Conservation (phyloP, 495 filamentous ascomycete genomes). For the Melanomma pulvis-pyrius region DNA sequence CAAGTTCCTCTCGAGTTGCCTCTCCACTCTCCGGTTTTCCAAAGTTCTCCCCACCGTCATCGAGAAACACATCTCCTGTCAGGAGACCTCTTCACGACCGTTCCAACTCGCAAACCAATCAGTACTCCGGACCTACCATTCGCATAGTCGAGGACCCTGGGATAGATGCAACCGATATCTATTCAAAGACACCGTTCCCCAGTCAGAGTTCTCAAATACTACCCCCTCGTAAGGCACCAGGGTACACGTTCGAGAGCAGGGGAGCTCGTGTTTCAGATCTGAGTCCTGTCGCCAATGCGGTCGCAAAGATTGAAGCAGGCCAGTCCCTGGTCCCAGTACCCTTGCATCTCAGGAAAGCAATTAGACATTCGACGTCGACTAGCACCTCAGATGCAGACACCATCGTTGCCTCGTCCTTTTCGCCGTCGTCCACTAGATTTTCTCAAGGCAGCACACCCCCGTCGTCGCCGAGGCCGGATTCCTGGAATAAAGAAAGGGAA, state of each 20-base stretch:
- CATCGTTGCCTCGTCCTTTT: slow-evolving; percentile 31
- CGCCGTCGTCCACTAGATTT: slow-evolving; percentile 36
- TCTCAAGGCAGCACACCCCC: slow-evolving; percentile 39
- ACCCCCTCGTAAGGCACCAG: slow-evolving; percentile 36
- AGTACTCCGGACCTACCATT: slow-evolving; percentile 55
- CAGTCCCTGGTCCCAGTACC: slow-evolving; percentile 40
- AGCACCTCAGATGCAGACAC: slow-evolving; percentile 39
- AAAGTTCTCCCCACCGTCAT: slow-evolving; percentile 28
- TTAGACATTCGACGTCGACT: slow-evolving; percentile 38
- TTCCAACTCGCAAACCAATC: slow-evolving; percentile 58
- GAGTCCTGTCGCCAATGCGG: slow-evolving; percentile 36
- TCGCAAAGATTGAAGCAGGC: slow-evolving; percentile 30
- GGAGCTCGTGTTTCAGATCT: slow-evolving; percentile 38
- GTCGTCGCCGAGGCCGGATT: slow-evolving; percentile 24
- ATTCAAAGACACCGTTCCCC: slow-evolving; percentile 45
- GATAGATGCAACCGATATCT: slow-evolving; percentile 29
- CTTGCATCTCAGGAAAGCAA: slow-evolving; percentile 34
- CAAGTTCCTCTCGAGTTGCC: slow-evolving; percentile 12
- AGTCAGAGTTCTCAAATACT: slow-evolving; percentile 43
- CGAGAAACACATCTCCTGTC: slow-evolving; percentile 37
- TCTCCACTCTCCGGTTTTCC: slow-evolving; percentile 27
- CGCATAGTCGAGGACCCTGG: slow-evolving; percentile 45
- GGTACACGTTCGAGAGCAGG: slow-evolving; percentile 38
- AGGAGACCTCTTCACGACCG: slow-evolving; percentile 58
- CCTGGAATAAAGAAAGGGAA: slow-evolving; percentile 16